phyloP scores from a whole-genome alignment of 495 filamentous ascomycete genomes.

The Hypoxylon fuscum region DNA sequence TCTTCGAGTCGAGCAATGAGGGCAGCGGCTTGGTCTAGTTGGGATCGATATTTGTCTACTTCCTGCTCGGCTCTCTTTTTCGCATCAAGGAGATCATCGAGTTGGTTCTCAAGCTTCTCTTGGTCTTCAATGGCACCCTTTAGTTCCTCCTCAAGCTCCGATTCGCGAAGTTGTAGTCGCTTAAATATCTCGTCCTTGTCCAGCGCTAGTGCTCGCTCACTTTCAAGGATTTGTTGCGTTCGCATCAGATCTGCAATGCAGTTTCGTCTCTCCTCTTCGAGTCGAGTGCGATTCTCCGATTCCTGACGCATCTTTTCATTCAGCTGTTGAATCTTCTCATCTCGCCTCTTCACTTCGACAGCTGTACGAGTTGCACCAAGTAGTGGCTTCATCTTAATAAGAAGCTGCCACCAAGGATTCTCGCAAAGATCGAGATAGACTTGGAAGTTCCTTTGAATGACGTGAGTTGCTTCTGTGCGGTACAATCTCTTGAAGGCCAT shows the following conservation, averaged over 20 bases:
- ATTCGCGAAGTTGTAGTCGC: constrained; percentile 86
- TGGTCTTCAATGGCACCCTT: constrained; percentile 94
- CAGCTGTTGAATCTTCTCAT: constrained; percentile 89
- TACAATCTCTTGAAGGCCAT: constrained; percentile 93
- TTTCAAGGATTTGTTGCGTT: constrained; percentile 92
- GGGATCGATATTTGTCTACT: constrained; percentile 75
- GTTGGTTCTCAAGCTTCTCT: constrained; percentile 89
- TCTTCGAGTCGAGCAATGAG: constrained; percentile 85
- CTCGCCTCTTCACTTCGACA: constrained; percentile 89
- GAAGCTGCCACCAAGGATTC: constrained; percentile 96
- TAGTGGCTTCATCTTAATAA: constrained; percentile 94
- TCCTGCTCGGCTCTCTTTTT: constrained; percentile 91
- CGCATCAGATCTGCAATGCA: constrained; percentile 86
- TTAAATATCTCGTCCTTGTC: constrained; percentile 99
- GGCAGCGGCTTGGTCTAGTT: constrained; percentile 89
- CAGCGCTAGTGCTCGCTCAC: constrained; percentile 89
- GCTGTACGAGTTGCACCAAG: constrained; percentile 90
- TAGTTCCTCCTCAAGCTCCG: constrained; percentile 89
- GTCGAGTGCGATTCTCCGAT: constrained; percentile 72
- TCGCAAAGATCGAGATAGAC: constrained; percentile 87
- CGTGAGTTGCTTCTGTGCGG: constrained; percentile 90
- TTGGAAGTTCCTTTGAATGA: constrained; percentile 93
- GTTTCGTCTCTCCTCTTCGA: constrained; percentile 92
- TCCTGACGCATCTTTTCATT: constrained; percentile 85
- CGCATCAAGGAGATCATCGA: constrained; percentile 87